Evolutionary conservation across 805 yeast genomes (phyloP), one percentile per base, ranked within the genome.

Genomic region (Candida maesae): DNA sequence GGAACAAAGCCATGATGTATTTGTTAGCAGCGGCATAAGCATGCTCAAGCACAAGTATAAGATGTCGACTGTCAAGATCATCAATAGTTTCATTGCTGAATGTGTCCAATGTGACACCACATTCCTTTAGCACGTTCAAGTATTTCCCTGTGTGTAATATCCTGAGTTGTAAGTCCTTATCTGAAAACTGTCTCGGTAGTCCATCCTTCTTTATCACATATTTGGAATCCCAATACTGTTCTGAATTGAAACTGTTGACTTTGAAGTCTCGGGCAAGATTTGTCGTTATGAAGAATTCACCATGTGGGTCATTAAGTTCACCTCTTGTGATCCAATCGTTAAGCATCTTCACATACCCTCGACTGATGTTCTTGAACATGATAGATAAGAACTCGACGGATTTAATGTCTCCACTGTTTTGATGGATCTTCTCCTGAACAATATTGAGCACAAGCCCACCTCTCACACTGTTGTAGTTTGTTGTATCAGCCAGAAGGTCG

Each of bases 61-160:
- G 63, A 48, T 74, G 73, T 0, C 70, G 55, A 19, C 71, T 50
- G 55, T 58, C 51, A 54, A 66, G 41, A 33, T 58, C 51, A 39
- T 66, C 58, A 17, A 70, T 59, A n/a, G 58, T 26, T n/a, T 28
- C 43, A 20, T 45, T 39, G 3, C 50, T 40, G 18, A 51, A 53
- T 10, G 50, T n/a, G 32, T 52, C 54, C 32, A 53, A 11, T 0
- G 52, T 52, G 3, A 76, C 63, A 0, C 81, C 83, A 53, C 85
- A 79, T 42, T 73, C 78, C 41, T 77, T 72, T 33, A 84, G 68
- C 3, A 91, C 81, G 53, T 87, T 85, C 41, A 89, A 65, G 51
- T 81, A 81, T 61, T 88, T 90, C 2, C 99, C 99, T 0, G 96
- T 86, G 37, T 79, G 67, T 18, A 91, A 65, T 0, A 91, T 71